These are phyloP conservation scores for Metschnikowia continentalis DNA, from an alignment of 805 yeast genomes.

Conservation along the genomic window DNA sequence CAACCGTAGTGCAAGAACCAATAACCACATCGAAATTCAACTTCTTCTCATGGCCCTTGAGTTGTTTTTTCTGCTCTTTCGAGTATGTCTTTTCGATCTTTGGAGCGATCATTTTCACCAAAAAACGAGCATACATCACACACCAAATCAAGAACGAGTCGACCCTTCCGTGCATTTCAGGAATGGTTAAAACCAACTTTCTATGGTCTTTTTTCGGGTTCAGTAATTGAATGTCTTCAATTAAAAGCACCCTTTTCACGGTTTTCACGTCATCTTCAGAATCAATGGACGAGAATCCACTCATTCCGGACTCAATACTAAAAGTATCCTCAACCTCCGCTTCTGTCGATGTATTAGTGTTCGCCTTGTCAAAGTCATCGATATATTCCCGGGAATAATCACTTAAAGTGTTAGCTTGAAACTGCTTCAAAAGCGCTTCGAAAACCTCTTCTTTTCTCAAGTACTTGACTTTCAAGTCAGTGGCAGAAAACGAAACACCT, in stretches of 20 bases:
- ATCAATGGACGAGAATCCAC: constrained; percentile 10
- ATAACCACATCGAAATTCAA: constrained; percentile 29
- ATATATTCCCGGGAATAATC: constrained; percentile 34
- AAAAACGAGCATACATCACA: constrained; percentile 32
- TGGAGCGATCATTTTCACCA: constrained; percentile 33
- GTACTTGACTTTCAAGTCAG: constrained; percentile 21
- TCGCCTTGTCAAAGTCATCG: constrained; percentile 29
- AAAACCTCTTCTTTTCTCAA: constrained; percentile 22
- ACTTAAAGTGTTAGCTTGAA: constrained; percentile 36
- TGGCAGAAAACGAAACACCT: constrained; percentile 31
- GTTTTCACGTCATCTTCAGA: constrained; percentile 19
- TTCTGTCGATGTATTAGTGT: constrained; percentile 18
- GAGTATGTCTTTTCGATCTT: constrained; percentile 26
- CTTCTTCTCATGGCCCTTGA: constrained; percentile 16
- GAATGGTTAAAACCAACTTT: constrained; percentile 26
- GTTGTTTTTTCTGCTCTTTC: constrained; percentile 22
- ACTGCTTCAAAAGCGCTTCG: constrained; percentile 15
- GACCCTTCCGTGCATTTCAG: constrained; percentile 35
- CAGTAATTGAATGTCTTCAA: constrained; percentile 23
- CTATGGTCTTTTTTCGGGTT: constrained; percentile 27
- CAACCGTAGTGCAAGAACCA: constrained; percentile 36
- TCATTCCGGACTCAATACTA: constrained; percentile 22
- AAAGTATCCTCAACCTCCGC: constrained; percentile 29
- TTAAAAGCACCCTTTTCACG: constrained; percentile 30
- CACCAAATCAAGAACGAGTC: constrained; percentile 43